A percentile compares a stretch with the other conserved stretches of the same genome.
Evolutionary conservation across 2,329 filamentous ascomycete genomes (phyloP).

Genomic region (Hypocrella siamensis): DNA sequence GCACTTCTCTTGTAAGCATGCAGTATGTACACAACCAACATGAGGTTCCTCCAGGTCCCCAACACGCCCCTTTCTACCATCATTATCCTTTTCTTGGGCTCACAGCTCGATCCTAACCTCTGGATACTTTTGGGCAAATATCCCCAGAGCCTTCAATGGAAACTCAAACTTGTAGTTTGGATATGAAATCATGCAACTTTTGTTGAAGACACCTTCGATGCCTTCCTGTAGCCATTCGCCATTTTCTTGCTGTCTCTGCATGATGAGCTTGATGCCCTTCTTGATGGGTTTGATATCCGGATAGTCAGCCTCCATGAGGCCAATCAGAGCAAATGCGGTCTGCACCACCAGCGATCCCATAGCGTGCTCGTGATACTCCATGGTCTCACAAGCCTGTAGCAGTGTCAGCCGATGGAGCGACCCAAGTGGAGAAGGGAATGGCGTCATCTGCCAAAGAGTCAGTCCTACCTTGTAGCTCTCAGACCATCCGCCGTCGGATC

Average conservation of each 20-base stretch:
- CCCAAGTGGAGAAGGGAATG: background rate
- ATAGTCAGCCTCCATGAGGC: slow-evolving; percentile 67
- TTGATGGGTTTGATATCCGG: slow-evolving; percentile 58
- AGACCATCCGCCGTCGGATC: slow-evolving; percentile 86
- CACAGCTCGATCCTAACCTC: slow-evolving; percentile 34
- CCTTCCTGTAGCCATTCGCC: slow-evolving; percentile 92
- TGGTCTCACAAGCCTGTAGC: slow-evolving; percentile 55
- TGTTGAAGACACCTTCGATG: slow-evolving; percentile 98
- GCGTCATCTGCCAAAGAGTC: background rate
- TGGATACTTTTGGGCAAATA: slow-evolving; percentile 64
- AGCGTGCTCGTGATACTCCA: slow-evolving; percentile 58
- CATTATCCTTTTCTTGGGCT: too few species aligned
- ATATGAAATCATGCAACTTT: slow-evolving; percentile 98
- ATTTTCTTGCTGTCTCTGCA: slow-evolving; percentile 70
- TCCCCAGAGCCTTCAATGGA: slow-evolving; percentile 80
- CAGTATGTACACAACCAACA: too few species aligned
- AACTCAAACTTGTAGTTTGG: slow-evolving; percentile 99
- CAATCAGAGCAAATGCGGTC: slow-evolving; percentile 81
- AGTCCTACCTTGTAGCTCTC: slow-evolving; percentile 61
- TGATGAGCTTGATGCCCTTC: slow-evolving; percentile 64
- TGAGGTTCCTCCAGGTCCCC: too few species aligned
- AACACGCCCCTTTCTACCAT: too few species aligned
- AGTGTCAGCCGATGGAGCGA: slow-evolving; percentile 5
- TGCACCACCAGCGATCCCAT: slow-evolving; percentile 78
- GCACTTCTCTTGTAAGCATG: too few species aligned